phyloP scores from a whole-genome alignment of 2,329 filamentous ascomycete species.

The Aaosphaeria pasadenensis region DNA sequence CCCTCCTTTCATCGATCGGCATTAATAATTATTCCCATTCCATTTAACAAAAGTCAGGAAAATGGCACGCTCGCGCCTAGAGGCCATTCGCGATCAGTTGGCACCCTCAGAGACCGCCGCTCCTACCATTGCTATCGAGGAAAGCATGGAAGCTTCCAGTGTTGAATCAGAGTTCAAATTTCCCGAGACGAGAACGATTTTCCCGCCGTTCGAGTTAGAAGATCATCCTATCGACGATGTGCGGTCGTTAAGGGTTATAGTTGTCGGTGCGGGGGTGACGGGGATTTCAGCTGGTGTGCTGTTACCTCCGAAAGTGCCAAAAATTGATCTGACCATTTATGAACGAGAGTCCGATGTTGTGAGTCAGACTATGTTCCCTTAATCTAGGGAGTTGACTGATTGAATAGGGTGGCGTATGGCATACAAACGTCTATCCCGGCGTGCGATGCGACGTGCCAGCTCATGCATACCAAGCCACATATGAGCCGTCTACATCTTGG shows the following conservation, averaged over 20 bases:
- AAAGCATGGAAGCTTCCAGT: slow-evolving; percentile 1
- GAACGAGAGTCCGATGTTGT: slow-evolving; percentile 42
- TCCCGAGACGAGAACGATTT: slow-evolving; percentile 1
- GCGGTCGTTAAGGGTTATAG: slow-evolving; percentile 42
- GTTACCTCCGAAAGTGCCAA: slow-evolving; percentile 39
- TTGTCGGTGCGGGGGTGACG: slow-evolving; percentile 44
- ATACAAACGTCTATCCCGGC: slow-evolving; percentile 57
- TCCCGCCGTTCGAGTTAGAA: slow-evolving; percentile 10
- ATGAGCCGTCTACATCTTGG: slow-evolving; percentile 38
- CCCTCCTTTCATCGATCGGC: too few relatives aligned
- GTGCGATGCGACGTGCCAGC: slow-evolving; percentile 52
- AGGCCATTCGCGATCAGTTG: slow-evolving; percentile 5
- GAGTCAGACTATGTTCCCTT: slow-evolving; percentile 1
- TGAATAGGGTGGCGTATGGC: slow-evolving; percentile 46
- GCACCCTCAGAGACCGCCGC: background rate
- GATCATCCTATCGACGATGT: slow-evolving; percentile 38
- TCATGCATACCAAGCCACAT: slow-evolving; percentile 39
- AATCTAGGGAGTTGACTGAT: background rate
- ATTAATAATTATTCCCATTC: too few relatives aligned
- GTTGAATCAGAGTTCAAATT: background rate
- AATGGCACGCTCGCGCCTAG: background rate
- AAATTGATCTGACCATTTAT: slow-evolving; percentile 41
- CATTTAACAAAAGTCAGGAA: too few relatives aligned
- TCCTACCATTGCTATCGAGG: slow-evolving; percentile 3
- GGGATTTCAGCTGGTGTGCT: slow-evolving; percentile 45